Percentiles rank a stretch among this genome's conserved stretches.
Evolutionary conservation across 768 basidiomycete species (phyloP).

Genomic region (Cyclocybe aegerita): DNA sequence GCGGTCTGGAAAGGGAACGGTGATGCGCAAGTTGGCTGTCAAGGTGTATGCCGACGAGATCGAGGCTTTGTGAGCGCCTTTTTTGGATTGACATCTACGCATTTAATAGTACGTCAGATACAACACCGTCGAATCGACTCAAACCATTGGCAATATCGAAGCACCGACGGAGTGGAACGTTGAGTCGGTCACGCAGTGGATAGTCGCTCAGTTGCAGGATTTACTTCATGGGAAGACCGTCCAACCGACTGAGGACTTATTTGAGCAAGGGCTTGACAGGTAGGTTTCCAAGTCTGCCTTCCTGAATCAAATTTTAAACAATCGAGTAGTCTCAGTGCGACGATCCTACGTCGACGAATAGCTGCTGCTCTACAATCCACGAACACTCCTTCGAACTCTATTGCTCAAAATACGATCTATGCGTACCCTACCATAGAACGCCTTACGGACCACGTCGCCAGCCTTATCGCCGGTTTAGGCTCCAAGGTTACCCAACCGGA

Average conservation of each 20-base stretch:
- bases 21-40: conserved; percentile 42
- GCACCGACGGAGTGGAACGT: conserved; percentile 9
- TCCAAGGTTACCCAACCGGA: neutral
- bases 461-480: neutral
- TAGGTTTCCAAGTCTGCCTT: conserved; percentile 1
- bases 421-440: conserved; percentile 11
- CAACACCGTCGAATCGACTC: conserved; percentile 9
- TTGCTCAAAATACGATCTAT: conserved; percentile 13
- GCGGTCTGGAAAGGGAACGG: conserved; percentile 48
- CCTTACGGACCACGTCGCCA: conserved; percentile 6
- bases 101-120: conserved; percentile 7
- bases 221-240: neutral
- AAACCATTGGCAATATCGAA: neutral
- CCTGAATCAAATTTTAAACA: neutral
- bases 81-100: conserved; percentile 3
- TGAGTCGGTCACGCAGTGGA: conserved; percentile 7
- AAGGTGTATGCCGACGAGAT: conserved; percentile 44
- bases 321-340: conserved; percentile 14
- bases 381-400: neutral
- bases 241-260: conserved; percentile 6
- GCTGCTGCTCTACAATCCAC: conserved; percentile 10
- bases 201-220: conserved; percentile 12
- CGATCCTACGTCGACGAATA: conserved; percentile 18
- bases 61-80: conserved; percentile 36
- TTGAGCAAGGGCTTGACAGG: conserved; percentile 19